Base-by-base conservation (phyloP, 306 rosid species). In the Gastrolobium villosum region DNA sequence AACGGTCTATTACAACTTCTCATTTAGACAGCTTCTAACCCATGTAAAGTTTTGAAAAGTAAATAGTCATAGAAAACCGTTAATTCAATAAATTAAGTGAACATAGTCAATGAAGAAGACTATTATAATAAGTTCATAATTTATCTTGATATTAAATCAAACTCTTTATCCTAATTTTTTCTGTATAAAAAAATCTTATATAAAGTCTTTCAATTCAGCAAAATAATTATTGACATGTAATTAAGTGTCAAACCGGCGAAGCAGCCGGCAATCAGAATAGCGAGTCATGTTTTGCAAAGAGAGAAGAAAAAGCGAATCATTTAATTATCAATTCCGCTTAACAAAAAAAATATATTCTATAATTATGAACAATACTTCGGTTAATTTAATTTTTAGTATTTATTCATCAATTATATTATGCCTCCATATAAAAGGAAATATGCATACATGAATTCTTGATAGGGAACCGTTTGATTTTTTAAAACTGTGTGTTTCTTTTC, bases 401-500 rank as follows among this genome's bases (percentile, higher is more conserved):
- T 76, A 11, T 48, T 75, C 14, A 62, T 48, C 50, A 20, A 20
- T 48, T 20, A 48, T 60, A 60, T 2, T 6, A 36, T 13, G 43
- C 5, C 45, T n/a, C 46, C 45, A 36, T 32, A n/a, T 6, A 39
- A 36, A 62, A 36, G 68, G 37, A 62, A 62, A 62, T 10, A 62
- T 7, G 28, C 31, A n/a, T 6, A 62, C 46, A 62, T 13, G 46
- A 46, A 61, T 61, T 10, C 45, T 35, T 61, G 26, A 10, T 20
- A 6, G 36, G 13, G 7, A 31, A 57, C 13, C 0, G 64, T 15
- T 7, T 31, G 2, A 20, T 10, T 45, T 61, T 75, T 49, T 54
- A 63, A 75, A 75, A 20, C 11, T 66, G 28, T 60, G 15, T 59
- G 39, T 6, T 74, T 74, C 70, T 34, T 6, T 74, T 74, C 70